Evolutionary conservation across 495 filamentous ascomycete species (phyloP), one percentile per base, ranked within the genome.

Genomic region (Aspergillus wentii): DNA sequence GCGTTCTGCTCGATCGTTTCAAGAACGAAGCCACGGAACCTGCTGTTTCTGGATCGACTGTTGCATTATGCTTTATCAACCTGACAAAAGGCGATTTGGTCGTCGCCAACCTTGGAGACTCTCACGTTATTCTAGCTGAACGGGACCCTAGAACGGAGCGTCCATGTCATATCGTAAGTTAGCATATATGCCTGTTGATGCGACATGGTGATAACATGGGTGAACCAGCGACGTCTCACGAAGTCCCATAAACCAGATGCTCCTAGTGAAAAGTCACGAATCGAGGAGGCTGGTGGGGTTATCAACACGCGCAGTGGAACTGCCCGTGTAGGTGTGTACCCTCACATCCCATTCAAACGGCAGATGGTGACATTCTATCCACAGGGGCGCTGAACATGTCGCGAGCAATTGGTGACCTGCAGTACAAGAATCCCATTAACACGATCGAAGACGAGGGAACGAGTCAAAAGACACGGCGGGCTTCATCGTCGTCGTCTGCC

Each of bases 371-470:
- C 4, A 17, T n/a, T 32, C 15, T 29, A 23, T 29, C 13, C 1
- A 40, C 15, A 66, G 64, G 62, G 19, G 46, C 52, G 19, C 38
- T 69, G 16, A 66, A 69, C 32, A 66, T 69, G 59, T 65, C 65
- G 10, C 62, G 65, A n/a, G 62, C 62, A 6, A 17, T 66, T n/a
- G 65, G 65, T 2, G 65, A 69, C 40, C 44, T 69, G 21, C 59
- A 62, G 44, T 66, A 66, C 51, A 69, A 69, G 38, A 60, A 57
- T 20, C 64, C 62, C 23, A 49, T 69, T 18, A 64, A 63, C 26
- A 52, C 40, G 5, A 35, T 52, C 7, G 32, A 51, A 23, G 26
- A 29, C 10, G 10, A 5, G 3, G 4, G 3, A 4, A n/a, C 26
- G 10, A 6, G 10, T 29, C 14, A 9, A 9, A 29, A 29, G 14